phyloP scores from a whole-genome alignment of 148 eudicot genomes.

The Polygonum maritimum region DNA sequence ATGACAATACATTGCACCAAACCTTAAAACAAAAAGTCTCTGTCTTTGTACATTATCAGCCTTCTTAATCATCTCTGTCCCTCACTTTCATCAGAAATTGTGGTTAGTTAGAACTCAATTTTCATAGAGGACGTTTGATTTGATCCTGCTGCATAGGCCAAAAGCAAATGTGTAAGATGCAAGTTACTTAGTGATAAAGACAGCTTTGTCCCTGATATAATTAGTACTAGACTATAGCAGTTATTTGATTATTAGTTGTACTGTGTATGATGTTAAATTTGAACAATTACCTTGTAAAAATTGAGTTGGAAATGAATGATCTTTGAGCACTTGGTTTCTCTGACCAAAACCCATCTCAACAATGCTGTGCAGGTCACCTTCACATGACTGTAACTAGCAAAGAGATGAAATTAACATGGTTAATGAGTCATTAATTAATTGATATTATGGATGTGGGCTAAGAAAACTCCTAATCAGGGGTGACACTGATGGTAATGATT shows the following conservation, averaged over 20 bases:
- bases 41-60: too few species aligned
- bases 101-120: neutral
- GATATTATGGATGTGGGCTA: too few species aligned
- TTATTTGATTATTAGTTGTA: too few species aligned
- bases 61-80: neutral
- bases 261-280: neutral
- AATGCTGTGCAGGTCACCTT: conserved; percentile 74
- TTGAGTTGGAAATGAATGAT: neutral
- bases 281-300: neutral
- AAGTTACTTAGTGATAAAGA: neutral
- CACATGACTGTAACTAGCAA: conserved; percentile 37
- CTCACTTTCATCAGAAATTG: neutral
- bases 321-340: neutral
- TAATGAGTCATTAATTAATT: neutral
- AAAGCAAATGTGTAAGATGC: neutral
- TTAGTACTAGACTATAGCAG: neutral
- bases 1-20: neutral
- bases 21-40: neutral
- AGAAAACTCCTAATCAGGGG: too few species aligned
- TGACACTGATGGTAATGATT: neutral
- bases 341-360: conserved; percentile 57
- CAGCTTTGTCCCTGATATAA: neutral
- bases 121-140: neutral
- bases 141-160: neutral
- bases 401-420: neutral